Conservation (phyloP, 2,329 filamentous ascomycete genomes). For the Zymoseptoria passerinii region DNA sequence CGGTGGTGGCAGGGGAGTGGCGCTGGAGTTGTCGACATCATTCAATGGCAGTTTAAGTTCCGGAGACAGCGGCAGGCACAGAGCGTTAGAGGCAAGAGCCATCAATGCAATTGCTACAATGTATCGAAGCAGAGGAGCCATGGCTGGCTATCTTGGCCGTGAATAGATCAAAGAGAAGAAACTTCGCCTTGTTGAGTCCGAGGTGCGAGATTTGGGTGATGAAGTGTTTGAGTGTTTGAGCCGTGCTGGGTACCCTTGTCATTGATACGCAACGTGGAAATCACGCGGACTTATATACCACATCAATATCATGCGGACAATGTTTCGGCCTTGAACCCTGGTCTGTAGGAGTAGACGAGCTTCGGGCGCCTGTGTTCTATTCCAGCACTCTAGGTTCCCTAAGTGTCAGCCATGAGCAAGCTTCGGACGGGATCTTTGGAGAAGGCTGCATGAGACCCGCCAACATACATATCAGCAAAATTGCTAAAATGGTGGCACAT, state of each 20-base stretch:
- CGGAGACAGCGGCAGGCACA: slow-evolving; percentile 1
- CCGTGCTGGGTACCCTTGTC: slow-evolving; percentile 1
- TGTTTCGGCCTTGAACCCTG: neutral
- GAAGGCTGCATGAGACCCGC: neutral
- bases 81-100: slow-evolving; percentile 6
- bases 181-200: neutral
- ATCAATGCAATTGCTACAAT: slow-evolving; percentile 9
- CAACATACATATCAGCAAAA: neutral
- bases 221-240: slow-evolving; percentile 2
- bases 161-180: neutral
- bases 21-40: slow-evolving; percentile 12
- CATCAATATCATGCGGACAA: slow-evolving; percentile 1
- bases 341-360: neutral
- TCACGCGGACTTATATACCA: slow-evolving; percentile 5
- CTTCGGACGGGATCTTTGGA: neutral
- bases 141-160: neutral
- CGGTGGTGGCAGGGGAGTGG: slow-evolving; percentile 12
- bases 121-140: slow-evolving; percentile 8
- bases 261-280: neutral
- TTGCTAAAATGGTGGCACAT: neutral
- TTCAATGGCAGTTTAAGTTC: slow-evolving; percentile 10
- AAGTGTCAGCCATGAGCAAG: neutral
- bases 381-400: neutral
- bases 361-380: neutral
- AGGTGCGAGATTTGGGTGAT: neutral